phyloP scores from a whole-genome alignment of 2,329 filamentous ascomycete species.

The Simplicillium sp. region DNA sequence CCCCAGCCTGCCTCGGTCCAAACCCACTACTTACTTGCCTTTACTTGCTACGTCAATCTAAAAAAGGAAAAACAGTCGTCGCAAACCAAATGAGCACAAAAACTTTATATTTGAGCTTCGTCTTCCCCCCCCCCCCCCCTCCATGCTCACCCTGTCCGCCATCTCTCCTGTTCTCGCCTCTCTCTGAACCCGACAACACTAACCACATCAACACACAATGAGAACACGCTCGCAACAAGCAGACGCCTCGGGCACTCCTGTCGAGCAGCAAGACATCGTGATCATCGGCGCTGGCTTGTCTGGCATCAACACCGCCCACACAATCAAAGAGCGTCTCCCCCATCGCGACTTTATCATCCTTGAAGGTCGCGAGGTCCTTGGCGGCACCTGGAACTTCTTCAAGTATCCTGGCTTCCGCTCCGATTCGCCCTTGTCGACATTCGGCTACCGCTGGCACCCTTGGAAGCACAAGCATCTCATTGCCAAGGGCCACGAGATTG shows the following conservation, averaged over 20 bases:
- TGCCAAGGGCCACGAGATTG: constrained; percentile 37
- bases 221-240: too few relatives aligned
- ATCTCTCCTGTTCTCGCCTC: too few relatives aligned
- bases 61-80: too few relatives aligned
- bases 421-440: constrained; percentile 48
- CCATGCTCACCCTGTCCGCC: too few relatives aligned
- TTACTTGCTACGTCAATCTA: too few relatives aligned
- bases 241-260: neutral
- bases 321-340: constrained; percentile 47
- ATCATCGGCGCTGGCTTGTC: constrained; percentile 62
- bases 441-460: constrained; percentile 58
- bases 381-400: constrained; percentile 69
- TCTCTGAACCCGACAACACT: too few relatives aligned
- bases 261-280: constrained; percentile 35
- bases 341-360: constrained; percentile 49
- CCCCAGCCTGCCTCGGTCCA: too few relatives aligned
- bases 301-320: constrained; percentile 63
- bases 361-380: constrained; percentile 52
- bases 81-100: too few relatives aligned
- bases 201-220: too few relatives aligned
- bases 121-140: too few relatives aligned
- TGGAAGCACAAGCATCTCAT: constrained; percentile 48
- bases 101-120: too few relatives aligned
- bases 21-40: too few relatives aligned
- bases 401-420: constrained; percentile 61